Percentiles rank a stretch among this genome's conserved stretches.
These are phyloP conservation scores for Sequoia sempervirens DNA, from an alignment of 75 land plant genomes.

Conservation along the genomic window DNA sequence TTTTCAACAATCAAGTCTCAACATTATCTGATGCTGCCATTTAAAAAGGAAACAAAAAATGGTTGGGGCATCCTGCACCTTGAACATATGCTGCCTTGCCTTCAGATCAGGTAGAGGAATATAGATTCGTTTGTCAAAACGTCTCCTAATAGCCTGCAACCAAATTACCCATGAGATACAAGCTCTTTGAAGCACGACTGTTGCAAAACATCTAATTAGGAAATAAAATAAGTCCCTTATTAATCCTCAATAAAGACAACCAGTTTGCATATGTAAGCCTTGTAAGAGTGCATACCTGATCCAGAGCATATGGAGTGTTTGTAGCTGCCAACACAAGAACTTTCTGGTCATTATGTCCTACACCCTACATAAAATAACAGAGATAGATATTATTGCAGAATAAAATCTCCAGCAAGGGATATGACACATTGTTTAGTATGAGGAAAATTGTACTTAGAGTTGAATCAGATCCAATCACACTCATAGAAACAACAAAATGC, in stretches of 20 bases:
- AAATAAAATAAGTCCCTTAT: not conserved
- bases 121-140: slow-evolving; percentile 98
- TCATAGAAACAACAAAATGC: not conserved
- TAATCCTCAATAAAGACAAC: not conserved
- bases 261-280: not conserved
- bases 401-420: not conserved
- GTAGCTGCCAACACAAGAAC: slow-evolving; percentile 99
- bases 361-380: slow-evolving; percentile 55
- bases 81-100: slow-evolving; percentile 99
- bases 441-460: not conserved
- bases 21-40: not conserved
- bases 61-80: slow-evolving; percentile 35
- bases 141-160: slow-evolving; percentile 79
- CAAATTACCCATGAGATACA: not conserved
- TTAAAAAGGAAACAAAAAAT: not conserved
- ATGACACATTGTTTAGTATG: not conserved
- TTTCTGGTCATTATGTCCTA: slow-evolving; percentile 90
- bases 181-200: not conserved
- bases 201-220: not conserved
- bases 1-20: not conserved
- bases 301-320: slow-evolving; percentile 97
- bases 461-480: not conserved
- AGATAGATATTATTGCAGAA: not conserved
- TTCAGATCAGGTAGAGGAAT: slow-evolving; percentile 97
- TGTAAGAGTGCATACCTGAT: slow-evolving; percentile 59